Base-by-base conservation (phyloP, 2,329 filamentous ascomycete genomes). In the Clarireedia paspali region DNA sequence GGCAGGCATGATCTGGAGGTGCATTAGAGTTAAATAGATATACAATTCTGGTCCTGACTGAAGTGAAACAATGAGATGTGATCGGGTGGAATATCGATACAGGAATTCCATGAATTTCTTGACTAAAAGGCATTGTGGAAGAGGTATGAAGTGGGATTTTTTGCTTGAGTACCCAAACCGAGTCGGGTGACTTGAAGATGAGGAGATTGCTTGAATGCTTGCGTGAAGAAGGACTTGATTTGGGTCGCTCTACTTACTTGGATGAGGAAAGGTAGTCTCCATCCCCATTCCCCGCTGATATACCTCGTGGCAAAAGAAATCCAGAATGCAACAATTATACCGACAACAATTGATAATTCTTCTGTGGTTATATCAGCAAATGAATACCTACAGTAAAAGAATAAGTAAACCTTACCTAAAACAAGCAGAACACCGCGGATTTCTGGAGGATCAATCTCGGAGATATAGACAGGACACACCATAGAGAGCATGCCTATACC, bases 401-500 rank as follows among this genome's bases (percentile, higher is more conserved):
- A 12, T 14, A 15, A 14, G 12, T 23, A 49, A 6, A 9, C 26
- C 46, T 50, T 50, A 49, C 53, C 52, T 36, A 55, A n/a, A 36
- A 55, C 53, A 15, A 63, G 60, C 14, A 64, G 27, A 7, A 47
- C 51, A 9, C 61, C 61, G 30, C 61, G 54, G 34, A 62, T 61
- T 23, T 64, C 73, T 4, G 77, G 73, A 3, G 75, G 74, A 67
- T 68, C 55, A 51, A 78, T 77, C 59, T 80, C 77, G 1, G 74
- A 76, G 45, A 79, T 79, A 60, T 80, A 80, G 10, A 71, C 60
- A 5, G 70, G 70, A 34, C 73, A 71, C 24, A 76, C 71, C 47
- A 75, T 71, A 2, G 73, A 75, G 5, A 73, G 74, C 63, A 74
- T 73, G 12, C 76, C 76, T 59, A 77, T 74, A 2, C 75, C 76